Base-by-base conservation (phyloP, 2,329 filamentous ascomycete species). In the Endothia cerciana region DNA sequence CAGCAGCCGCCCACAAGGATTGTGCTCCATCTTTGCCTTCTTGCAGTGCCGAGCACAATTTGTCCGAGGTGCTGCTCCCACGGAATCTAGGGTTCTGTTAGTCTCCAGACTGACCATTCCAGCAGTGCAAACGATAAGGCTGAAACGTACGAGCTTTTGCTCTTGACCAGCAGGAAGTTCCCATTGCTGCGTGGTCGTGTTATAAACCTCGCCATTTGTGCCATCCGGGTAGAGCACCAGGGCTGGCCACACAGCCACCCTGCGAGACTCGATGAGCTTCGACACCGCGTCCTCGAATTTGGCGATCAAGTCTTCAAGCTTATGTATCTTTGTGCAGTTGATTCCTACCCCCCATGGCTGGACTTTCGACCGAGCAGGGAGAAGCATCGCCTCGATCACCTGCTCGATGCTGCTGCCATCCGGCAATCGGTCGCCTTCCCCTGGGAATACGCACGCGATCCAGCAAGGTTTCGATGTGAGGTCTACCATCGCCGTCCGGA, bases 141-240 rank as follows among this genome's bases (percentile, higher is more conserved):
- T 56, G n/a, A 4, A n/a, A 59, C 40, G 10, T 68, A 77, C 74
- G 57, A 58, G 68, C n/a, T 68, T 59, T 22, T 69, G 65, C 6
- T 71, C 68, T 10, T 71, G 67, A 7, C 71, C 73, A n/a, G 74
- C 71, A 0, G 78, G 78, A 1, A 78, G 65, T 69, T 83, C 84
- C 89, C 89, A 91, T 62, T 76, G 78, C 71, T 89, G 85, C 7
- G 86, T 88, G 0, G 75, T 77, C 1, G 88, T 89, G 73, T 91
- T 86, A 75, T 91, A 91, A 0, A 88, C 82, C 75, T 90, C 86
- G 0, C 87, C 87, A 57, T 87, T 88, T 1, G 89, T 90, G 0
- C 89, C 89, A 73, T 91, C 89, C 0, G 89, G 89, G 73, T 91
- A 91, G 22, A 91, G 71, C 4, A 91, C 83, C 62, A 91, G 74